Base-by-base conservation (phyloP, 192 early-diverging fungal species). In the Linnemannia schmuckeri region DNA sequence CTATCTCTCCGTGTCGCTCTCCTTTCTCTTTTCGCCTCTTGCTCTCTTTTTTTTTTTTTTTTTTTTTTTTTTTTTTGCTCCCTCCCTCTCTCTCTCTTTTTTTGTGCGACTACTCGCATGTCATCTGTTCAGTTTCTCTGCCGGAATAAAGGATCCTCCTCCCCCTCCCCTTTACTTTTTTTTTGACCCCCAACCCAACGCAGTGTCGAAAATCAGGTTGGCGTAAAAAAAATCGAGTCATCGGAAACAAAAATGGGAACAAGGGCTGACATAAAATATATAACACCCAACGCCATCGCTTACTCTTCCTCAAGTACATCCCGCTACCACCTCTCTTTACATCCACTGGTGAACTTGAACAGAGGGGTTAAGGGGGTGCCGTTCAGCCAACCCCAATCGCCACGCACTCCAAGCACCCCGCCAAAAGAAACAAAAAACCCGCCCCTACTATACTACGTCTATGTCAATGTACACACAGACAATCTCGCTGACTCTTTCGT, bases 51-150 rank as follows among this genome's bases (percentile, higher is more conserved):
- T 52, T 12, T 47, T 61, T 38, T 54, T 9, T 35, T 5, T 15
- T 44, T 74, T 79, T 71, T 37, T 57, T 74, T 80, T 44, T 74
- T 79, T 71, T 37, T 57, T 74, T 80, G 20, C n/a, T n/a, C 72
- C 30, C 71, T 5, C 38, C 7, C 27, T 70, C 22, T 54, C 37
- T 72, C 55, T 79, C 52, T 13, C 42, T 74, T 79, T 71, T 37
- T 57, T 74, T 80, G 20, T 72, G 22, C 38, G 46, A 41, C 38
- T 46, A n/a, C 38, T 46, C 49, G 42, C 72, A 71, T 24, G 38
- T 41, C 18, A 74, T 66, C 61, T 78, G 24, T 52, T 78, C 63
- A 47, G 76, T 52, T 27, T 4, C 72, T 70, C 41, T 55, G 57
- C 41, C 40, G 27, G 49, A 35, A 24, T 24, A 49, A 70, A 61